Conservation (phyloP, 805 yeast genomes). For the Teunomyces lycoperdinae region DNA sequence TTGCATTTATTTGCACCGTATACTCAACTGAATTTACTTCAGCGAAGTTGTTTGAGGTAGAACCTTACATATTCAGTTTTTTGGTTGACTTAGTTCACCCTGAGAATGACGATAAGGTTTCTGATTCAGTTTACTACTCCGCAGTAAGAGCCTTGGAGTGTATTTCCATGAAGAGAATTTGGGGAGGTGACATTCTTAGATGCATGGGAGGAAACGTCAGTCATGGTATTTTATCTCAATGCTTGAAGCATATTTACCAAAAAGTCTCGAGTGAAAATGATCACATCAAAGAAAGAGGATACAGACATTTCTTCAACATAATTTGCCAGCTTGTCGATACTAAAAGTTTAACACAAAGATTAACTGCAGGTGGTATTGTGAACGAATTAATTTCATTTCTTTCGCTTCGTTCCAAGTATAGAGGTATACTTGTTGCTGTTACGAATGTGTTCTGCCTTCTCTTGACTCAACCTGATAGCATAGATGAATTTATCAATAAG, state of each 20-base stretch:
- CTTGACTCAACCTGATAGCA: conserved; percentile 45
- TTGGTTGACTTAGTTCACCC: conserved; percentile 73
- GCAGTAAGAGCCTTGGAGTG: conserved; percentile 69
- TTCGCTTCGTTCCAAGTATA: conserved; percentile 46
- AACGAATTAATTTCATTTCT: conserved; percentile 63
- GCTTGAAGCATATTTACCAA: conserved; percentile 61
- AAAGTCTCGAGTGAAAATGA: conserved; percentile 41
- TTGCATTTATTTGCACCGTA: conserved; percentile 60
- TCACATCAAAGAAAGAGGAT: conserved; percentile 36
- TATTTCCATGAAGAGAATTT: conserved; percentile 61
- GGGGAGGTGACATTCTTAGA: conserved; percentile 75
- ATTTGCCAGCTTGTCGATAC: conserved; percentile 60
- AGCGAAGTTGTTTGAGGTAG: conserved; percentile 65
- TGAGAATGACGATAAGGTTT: conserved; percentile 46
- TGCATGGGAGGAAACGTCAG: conserved; percentile 82
- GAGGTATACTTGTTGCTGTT: conserved; percentile 55
- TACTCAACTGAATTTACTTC: conserved; percentile 58
- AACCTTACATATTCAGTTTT: conserved; percentile 64
- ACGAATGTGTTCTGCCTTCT: conserved; percentile 53
- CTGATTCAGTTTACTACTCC: conserved; percentile 52
- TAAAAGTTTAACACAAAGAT: conserved; percentile 50
- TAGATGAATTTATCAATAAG: conserved; percentile 60
- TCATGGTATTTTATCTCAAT: conserved; percentile 78
- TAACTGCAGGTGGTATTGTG: conserved; percentile 75
- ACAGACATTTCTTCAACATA: conserved; percentile 56